Conservation (phyloP, 2,329 filamentous ascomycete species). For the Volutella citrinella region DNA sequence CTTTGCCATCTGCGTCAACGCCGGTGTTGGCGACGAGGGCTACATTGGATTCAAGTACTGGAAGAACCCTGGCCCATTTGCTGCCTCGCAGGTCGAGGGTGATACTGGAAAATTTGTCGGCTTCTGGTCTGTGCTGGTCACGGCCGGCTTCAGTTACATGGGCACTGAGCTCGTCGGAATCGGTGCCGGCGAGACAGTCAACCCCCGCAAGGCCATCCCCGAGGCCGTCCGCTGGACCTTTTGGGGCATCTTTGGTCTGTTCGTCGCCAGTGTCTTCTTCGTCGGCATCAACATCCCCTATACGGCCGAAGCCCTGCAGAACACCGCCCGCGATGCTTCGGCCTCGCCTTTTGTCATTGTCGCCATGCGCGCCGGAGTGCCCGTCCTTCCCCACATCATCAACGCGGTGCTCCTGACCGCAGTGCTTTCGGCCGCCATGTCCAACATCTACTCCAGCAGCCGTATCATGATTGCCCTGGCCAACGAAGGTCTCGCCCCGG, state of each 20-base stretch:
- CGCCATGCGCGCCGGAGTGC: slow-evolving; percentile 59
- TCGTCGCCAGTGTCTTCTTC: slow-evolving; percentile 64
- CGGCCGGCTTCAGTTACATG: slow-evolving; percentile 68
- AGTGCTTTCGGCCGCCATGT: slow-evolving; percentile 75
- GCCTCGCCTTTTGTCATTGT: slow-evolving; percentile 65
- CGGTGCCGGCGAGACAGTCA: slow-evolving; percentile 72
- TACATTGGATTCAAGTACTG: slow-evolving; percentile 74
- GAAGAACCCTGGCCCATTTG: slow-evolving; percentile 65
- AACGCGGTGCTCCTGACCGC: slow-evolving; percentile 77
- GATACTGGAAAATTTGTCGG: slow-evolving; percentile 61
- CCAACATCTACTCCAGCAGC: slow-evolving; percentile 71
- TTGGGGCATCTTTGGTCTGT: slow-evolving; percentile 70
- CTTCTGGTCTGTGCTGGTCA: slow-evolving; percentile 67
- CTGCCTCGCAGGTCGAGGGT: slow-evolving; percentile 53
- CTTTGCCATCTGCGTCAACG: slow-evolving; percentile 72
- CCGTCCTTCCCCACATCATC: slow-evolving; percentile 65
- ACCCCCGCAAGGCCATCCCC: slow-evolving; percentile 71
- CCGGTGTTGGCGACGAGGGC: slow-evolving; percentile 66
- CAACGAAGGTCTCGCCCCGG: slow-evolving; percentile 60
- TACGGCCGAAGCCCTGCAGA: slow-evolving; percentile 52
- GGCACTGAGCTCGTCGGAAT: slow-evolving; percentile 75
- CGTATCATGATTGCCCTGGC: slow-evolving; percentile 67
- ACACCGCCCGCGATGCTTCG: slow-evolving; percentile 52
- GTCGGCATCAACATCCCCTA: slow-evolving; percentile 69
- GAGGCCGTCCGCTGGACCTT: slow-evolving; percentile 72